phyloP scores from a whole-genome alignment of 1,139 yeast genomes.

The Casaregolazyma suthepensis region DNA sequence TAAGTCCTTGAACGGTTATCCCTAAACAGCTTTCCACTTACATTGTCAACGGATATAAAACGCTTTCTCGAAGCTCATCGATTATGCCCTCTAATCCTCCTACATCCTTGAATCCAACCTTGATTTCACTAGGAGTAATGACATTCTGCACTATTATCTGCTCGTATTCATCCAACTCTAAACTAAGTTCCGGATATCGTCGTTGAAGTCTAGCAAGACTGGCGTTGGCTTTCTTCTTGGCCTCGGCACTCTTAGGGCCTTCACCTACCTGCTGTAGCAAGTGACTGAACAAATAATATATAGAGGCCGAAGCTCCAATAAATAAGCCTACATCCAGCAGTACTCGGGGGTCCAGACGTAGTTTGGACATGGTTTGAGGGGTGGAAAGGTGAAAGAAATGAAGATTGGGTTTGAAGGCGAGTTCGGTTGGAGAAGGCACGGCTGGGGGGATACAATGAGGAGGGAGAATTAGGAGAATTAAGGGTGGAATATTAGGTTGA shows the following conservation, averaged over 20 bases:
- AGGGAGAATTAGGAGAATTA: no score
- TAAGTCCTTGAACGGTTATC: slow-evolving; percentile 12
- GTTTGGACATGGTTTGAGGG: slow-evolving; percentile 12
- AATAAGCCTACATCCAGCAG: slow-evolving; percentile 61
- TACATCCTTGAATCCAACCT: slow-evolving; percentile 67
- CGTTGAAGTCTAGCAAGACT: slow-evolving; percentile 55
- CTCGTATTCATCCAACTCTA: slow-evolving; percentile 71
- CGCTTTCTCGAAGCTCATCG: slow-evolving; percentile 81
- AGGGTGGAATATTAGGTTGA: no score
- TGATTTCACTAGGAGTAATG: slow-evolving; percentile 77
- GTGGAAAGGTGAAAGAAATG: not conserved
- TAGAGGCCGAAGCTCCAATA: slow-evolving; percentile 77
- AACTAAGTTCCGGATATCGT: slow-evolving; percentile 53
- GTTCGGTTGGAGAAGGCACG: not conserved
- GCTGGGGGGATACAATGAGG: not conserved
- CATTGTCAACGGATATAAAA: slow-evolving; percentile 78
- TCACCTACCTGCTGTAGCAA: slow-evolving; percentile 31
- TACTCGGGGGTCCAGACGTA: slow-evolving; percentile 30
- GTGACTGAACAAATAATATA: slow-evolving; percentile 62
- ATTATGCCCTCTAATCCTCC: slow-evolving; percentile 84
- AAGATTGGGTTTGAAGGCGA: not conserved
- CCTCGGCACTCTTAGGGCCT: slow-evolving; percentile 37
- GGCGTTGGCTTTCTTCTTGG: slow-evolving; percentile 59
- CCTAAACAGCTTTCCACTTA: no score
- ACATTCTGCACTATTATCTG: slow-evolving; percentile 68